Evolutionary conservation across 495 filamentous ascomycete genomes (phyloP).

Genomic region (Trichoderma virens): DNA sequence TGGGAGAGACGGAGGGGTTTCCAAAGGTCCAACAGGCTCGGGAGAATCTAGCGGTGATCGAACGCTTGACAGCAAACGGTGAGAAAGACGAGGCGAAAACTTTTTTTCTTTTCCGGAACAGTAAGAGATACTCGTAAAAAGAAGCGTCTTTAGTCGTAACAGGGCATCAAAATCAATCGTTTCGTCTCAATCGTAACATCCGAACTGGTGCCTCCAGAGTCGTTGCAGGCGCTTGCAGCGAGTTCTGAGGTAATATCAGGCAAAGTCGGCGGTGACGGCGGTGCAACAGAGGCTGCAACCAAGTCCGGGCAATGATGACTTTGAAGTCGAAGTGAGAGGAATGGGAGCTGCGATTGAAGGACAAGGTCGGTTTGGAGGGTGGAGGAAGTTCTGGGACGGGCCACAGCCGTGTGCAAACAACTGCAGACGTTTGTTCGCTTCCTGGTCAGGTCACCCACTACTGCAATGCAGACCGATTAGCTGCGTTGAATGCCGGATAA

Average conservation of each 20-base stretch:
- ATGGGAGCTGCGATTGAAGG: neutral
- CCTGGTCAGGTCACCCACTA: constrained; percentile 7
- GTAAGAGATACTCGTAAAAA: constrained; percentile 5
- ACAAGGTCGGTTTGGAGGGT: neutral
- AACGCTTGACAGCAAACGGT: neutral
- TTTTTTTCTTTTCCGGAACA: neutral
- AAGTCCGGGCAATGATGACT: neutral
- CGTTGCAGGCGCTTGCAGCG: neutral
- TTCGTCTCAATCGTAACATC: constrained; percentile 8
- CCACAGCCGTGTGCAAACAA: constrained; percentile 8
- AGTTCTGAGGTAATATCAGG: neutral
- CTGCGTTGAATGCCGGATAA: constrained; percentile 10
- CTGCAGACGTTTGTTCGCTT: constrained; percentile 8
- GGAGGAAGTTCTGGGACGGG: neutral
- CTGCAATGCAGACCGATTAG: constrained; percentile 9
- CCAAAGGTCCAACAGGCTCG: neutral
- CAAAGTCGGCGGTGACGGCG: neutral
- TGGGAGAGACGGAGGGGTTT: neutral
- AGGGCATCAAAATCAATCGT: constrained; percentile 5
- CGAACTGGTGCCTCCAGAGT: neutral
- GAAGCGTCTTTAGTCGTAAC: constrained; percentile 6
- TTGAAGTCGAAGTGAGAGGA: neutral
- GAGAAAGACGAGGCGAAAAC: neutral
- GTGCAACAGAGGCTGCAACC: neutral
- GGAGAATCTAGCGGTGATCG: neutral